These are phyloP conservation scores for Hebeloma cylindrosporum DNA, from an alignment of 768 basidiomycete species.

Conservation along the genomic window DNA sequence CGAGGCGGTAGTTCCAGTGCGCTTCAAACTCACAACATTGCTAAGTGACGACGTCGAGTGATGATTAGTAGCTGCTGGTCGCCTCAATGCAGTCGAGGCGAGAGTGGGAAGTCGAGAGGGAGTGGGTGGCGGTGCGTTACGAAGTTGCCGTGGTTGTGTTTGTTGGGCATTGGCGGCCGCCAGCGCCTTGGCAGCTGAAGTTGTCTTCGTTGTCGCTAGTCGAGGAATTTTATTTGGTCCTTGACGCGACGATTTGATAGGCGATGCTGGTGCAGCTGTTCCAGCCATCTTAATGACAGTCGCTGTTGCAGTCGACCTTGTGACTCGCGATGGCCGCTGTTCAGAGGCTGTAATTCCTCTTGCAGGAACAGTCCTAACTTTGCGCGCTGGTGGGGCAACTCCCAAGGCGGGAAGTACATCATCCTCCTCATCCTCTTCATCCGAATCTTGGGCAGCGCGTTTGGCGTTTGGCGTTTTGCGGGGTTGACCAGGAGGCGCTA, in stretches of 20 bases:
- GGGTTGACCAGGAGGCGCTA: slow-evolving; percentile 79
- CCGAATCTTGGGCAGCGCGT: slow-evolving; percentile 64
- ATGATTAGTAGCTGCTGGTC: slow-evolving; percentile 51
- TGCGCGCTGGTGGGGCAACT: slow-evolving; percentile 42
- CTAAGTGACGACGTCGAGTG: slow-evolving; percentile 39
- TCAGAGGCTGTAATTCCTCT: slow-evolving; percentile 63
- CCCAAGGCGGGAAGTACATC: slow-evolving; percentile 68
- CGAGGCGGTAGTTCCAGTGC: slow-evolving; percentile 33
- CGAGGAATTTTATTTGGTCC: slow-evolving; percentile 71
- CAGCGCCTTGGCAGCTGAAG: slow-evolving; percentile 46
- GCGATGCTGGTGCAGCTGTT: slow-evolving; percentile 39
- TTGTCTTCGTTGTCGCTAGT: slow-evolving; percentile 52
- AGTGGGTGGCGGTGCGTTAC: slow-evolving; percentile 52
- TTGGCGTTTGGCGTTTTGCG: slow-evolving; percentile 86
- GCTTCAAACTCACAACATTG: slow-evolving; percentile 49
- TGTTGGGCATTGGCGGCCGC: slow-evolving; percentile 36
- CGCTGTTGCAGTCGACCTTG: slow-evolving; percentile 64
- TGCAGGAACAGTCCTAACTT: slow-evolving; percentile 39
- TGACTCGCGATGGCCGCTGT: slow-evolving; percentile 71
- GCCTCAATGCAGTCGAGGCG: slow-evolving; percentile 54
- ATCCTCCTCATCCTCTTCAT: slow-evolving; percentile 62
- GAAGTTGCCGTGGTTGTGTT: slow-evolving; percentile 31
- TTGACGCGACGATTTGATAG: slow-evolving; percentile 45
- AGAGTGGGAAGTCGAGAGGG: slow-evolving; percentile 81
- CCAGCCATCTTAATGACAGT: slow-evolving; percentile 56